These are phyloP conservation scores for Suhomyces bolitotheri DNA, from an alignment of 1,139 yeast genomes.

Conservation along the genomic window DNA sequence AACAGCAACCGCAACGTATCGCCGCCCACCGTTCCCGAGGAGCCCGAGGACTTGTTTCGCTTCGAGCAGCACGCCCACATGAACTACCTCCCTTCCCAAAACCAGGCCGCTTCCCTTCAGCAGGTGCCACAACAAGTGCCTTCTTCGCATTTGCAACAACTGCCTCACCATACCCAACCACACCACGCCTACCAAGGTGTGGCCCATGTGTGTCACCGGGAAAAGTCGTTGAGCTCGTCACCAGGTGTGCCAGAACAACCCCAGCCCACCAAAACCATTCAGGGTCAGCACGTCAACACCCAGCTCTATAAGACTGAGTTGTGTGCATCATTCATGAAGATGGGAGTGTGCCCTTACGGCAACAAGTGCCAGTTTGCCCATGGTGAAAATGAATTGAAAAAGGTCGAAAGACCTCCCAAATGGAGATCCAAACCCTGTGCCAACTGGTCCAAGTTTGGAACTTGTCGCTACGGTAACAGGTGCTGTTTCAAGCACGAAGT, in stretches of 20 bases:
- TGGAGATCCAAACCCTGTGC: conserved; percentile 92
- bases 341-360: conserved; percentile 83
- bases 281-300: conserved; percentile 53
- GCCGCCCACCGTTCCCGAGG: conserved; percentile 5
- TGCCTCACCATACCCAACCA: conserved; percentile 4
- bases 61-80: conserved; percentile 28
- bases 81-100: no score
- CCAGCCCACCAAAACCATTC: conserved; percentile 1
- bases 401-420: conserved; percentile 73
- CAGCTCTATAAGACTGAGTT: conserved; percentile 87
- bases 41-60: conserved; percentile 26
- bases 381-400: conserved; percentile 74
- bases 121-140: neutral
- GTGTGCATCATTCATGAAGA: conserved; percentile 74
- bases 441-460: conserved; percentile 81
- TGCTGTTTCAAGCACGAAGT: conserved; percentile 82
- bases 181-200: conserved; percentile 5
- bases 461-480: conserved; percentile 85
- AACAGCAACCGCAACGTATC: conserved; percentile 6
- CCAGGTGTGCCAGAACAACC: conserved; percentile 7
- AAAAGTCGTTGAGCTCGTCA: conserved; percentile 5
- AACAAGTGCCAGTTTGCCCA: conserved; percentile 94
- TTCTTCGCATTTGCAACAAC: no score
- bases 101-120: neutral
- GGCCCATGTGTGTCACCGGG: conserved; percentile 4